Evolutionary conservation across 2,329 filamentous ascomycete genomes (phyloP).

Genomic region (Fusarium chaquense): DNA sequence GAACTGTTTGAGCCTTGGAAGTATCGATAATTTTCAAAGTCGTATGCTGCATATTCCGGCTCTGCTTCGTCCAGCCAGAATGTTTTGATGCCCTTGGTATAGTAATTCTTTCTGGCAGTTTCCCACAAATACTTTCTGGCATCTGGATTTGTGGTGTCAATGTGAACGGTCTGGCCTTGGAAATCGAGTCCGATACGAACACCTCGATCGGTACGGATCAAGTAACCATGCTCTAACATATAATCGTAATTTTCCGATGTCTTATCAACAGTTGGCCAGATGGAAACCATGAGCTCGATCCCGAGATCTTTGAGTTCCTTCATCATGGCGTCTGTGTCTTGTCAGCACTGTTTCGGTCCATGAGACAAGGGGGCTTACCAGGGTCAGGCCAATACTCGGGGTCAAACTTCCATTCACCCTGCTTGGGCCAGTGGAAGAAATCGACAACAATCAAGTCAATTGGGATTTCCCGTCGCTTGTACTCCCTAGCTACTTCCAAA

Average conservation of each 20-base stretch:
- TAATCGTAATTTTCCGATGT: constrained; percentile 69
- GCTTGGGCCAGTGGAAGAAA: constrained; percentile 75
- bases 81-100: constrained; percentile 69
- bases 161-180: constrained; percentile 69
- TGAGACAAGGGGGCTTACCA: constrained; percentile 50
- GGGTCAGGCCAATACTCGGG: constrained; percentile 73
- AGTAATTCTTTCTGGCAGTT: constrained; percentile 70
- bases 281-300: constrained; percentile 76
- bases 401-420: constrained; percentile 78
- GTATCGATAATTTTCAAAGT: constrained; percentile 72
- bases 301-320: constrained; percentile 68
- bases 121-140: constrained; percentile 70
- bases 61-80: constrained; percentile 80
- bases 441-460: constrained; percentile 75
- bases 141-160: constrained; percentile 72
- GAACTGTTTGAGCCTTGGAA: constrained; percentile 51
- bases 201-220: constrained; percentile 72
- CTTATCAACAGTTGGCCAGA: constrained; percentile 75
- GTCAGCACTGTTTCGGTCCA: background rate
- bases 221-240: constrained; percentile 70
- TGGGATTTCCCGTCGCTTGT: constrained; percentile 65
- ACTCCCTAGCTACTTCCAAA: constrained; percentile 69
- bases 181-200: constrained; percentile 69
- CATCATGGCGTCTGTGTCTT: constrained; percentile 67
- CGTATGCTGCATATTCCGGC: constrained; percentile 73